A percentile compares a stretch with the other conserved stretches of the same genome.
phyloP scores from a whole-genome alignment of 306 rosid species.

The Fragaria ananassa region DNA sequence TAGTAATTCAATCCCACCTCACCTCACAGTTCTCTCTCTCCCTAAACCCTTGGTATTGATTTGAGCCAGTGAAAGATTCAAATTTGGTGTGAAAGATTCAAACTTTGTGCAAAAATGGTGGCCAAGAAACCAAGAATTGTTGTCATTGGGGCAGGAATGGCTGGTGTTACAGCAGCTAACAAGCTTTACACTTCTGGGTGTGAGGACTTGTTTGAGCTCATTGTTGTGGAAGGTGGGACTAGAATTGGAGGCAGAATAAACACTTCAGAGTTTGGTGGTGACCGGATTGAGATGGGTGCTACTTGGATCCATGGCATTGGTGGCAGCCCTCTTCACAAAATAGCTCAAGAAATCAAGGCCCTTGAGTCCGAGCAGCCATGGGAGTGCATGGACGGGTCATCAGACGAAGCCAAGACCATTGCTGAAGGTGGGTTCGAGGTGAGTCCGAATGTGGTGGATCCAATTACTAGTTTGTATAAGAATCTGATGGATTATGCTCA shows the following conservation, averaged over 20 bases:
- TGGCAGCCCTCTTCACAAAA: conserved; percentile 77
- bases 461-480: conserved; percentile 63
- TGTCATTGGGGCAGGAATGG: conserved; percentile 96
- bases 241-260: conserved; percentile 92
- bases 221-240: conserved; percentile 79
- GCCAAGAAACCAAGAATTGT: conserved; percentile 74
- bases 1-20: conserved; percentile 55
- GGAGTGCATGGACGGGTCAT: conserved; percentile 89
- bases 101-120: conserved; percentile 49
- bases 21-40: conserved; percentile 26
- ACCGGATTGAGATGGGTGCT: conserved; percentile 93
- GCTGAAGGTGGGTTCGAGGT: conserved; percentile 79
- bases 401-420: conserved; percentile 51
- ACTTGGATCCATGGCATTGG: conserved; percentile 99
- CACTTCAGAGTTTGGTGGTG: conserved; percentile 89
- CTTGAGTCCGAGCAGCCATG: conserved; percentile 78
- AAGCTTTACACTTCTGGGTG: conserved; percentile 58
- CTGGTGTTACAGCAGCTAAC: conserved; percentile 91
- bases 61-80: not conserved
- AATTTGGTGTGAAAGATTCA: not conserved
- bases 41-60: not conserved
- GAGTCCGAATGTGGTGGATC: conserved; percentile 46
- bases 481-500: conserved; percentile 69
- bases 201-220: conserved; percentile 63
- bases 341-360: conserved; percentile 65